phyloP scores from a whole-genome alignment of 768 basidiomycete species.

The Naematelia aurantialba region DNA sequence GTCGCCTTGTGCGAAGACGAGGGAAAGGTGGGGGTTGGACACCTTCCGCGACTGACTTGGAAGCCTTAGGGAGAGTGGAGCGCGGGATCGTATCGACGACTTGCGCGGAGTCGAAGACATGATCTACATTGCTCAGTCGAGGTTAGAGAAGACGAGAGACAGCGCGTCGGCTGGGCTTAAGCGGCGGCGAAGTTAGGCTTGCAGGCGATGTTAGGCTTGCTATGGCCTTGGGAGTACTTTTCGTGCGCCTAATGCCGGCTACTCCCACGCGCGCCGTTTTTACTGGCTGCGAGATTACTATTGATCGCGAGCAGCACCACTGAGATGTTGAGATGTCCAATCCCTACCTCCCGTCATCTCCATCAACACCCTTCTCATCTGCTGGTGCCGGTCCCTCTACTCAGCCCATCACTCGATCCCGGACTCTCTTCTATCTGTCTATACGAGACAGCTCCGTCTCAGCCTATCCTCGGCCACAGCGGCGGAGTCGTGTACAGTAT shows the following conservation, averaged over 20 bases:
- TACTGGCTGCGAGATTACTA: neutral
- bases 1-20: constrained; percentile 26
- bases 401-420: constrained; percentile 61
- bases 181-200: neutral
- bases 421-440: constrained; percentile 89
- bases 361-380: neutral
- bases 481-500: constrained; percentile 19
- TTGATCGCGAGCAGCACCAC: neutral
- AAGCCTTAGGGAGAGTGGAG: constrained; percentile 16
- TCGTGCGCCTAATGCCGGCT: too few relatives aligned
- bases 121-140: neutral
- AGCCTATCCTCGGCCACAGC: constrained; percentile 18
- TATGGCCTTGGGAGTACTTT: too few relatives aligned
- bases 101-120: neutral
- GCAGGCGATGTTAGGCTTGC: too few relatives aligned
- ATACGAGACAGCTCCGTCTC: constrained; percentile 68
- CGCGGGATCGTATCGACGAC: neutral
- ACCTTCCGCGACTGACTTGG: constrained; percentile 11
- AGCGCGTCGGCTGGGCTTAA: neutral
- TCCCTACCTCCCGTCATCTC: constrained; percentile 6
- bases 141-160: neutral
- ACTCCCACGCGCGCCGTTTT: neutral
- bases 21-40: constrained; percentile 21
- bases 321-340: constrained; percentile 5
- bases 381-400: neutral